Evolutionary conservation across 2,329 filamentous ascomycete species (phyloP).

Genomic region (Penicillium brasilianum): DNA sequence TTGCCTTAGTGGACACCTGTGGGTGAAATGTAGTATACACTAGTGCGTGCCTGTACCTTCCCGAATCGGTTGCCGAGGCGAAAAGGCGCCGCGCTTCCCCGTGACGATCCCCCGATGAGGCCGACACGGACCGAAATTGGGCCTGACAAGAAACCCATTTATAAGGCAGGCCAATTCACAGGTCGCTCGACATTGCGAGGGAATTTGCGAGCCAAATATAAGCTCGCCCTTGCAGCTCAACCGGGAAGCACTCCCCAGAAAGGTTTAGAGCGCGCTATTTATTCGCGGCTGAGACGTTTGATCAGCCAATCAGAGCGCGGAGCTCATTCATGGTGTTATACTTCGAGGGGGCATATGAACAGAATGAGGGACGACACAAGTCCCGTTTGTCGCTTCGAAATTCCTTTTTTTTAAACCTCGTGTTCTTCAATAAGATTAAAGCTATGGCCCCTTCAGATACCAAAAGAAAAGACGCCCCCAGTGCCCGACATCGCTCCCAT

Average conservation of each 20-base stretch:
- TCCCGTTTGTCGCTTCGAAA: conserved; percentile 6
- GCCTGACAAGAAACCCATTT: background rate
- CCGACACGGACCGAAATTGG: background rate
- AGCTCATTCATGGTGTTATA: conserved; percentile 4
- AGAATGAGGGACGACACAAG: conserved; percentile 13
- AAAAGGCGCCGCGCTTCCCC: conserved; percentile 8
- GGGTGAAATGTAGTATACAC: background rate
- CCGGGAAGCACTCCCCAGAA: conserved; percentile 23
- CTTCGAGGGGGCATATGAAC: conserved; percentile 22
- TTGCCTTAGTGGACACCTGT: conserved; percentile 5
- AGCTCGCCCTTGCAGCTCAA: conserved; percentile 3
- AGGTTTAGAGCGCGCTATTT: conserved; percentile 27
- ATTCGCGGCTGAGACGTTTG: conserved; percentile 28
- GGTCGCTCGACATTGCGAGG: conserved; percentile 15
- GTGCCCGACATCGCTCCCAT: conserved; percentile 28
- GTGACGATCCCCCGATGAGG: conserved; percentile 2
- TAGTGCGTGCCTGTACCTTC: conserved; percentile 29
- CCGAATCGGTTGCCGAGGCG: conserved; percentile 17
- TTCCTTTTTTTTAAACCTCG: conserved; percentile 9
- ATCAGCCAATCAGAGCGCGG: conserved; percentile 28
- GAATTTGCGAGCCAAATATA: conserved; percentile 23
- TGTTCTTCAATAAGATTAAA: background rate
- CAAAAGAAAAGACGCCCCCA: conserved; percentile 19
- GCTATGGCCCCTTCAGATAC: conserved; percentile 18
- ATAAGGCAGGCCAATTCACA: background rate